Evolutionary conservation across 257 asterid genomes (phyloP), one percentile per base, ranked within the genome.

Genomic region (Petunia secreta): DNA sequence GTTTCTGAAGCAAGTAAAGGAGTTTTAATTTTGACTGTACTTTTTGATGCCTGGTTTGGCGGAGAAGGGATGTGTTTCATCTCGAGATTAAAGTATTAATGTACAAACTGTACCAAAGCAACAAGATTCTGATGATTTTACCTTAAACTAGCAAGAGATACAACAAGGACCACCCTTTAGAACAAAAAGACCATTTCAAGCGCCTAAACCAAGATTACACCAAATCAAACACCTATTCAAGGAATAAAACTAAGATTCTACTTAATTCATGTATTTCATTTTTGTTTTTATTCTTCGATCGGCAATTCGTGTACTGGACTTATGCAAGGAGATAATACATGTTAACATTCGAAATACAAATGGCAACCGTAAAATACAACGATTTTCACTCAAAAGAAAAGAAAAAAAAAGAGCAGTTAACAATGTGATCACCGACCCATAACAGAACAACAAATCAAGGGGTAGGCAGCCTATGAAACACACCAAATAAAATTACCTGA

Each of bases 401-500:
- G 2, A 44, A 46, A 16, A 34, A 10, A 25, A 25, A 38, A 37
- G 43, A 55, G n/a, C 43, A 50, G 52, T n/a, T 37, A 39, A 8
- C 63, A 40, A 54, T 48, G 15, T 76, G 79, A 75, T 37, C 80
- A 74, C 16, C 5, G 54, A 54, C 43, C 58, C 16, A 9, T 44
- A 53, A 68, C 57, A 68, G 10, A 25, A 44, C 41, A 46, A 44
- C 41, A 44, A 46, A 68, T 44, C 39, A 67, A 67, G 43, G n/a
- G n/a, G 55, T 39, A 67, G 75, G 55, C 55, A 67, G 54, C 55
- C 40, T 4, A 46, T 43, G 13, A 34, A 39, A 46, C 63, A 78
- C 75, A 38, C 75, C 8, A 64, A 60, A 60, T 34, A n/a, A 78
- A 78, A 41, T 81, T 91, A 96, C 99, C 99, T 96, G 99, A 75